phyloP scores from a whole-genome alignment of 2,329 filamentous ascomycete genomes.

The Blastomyces silverae region DNA sequence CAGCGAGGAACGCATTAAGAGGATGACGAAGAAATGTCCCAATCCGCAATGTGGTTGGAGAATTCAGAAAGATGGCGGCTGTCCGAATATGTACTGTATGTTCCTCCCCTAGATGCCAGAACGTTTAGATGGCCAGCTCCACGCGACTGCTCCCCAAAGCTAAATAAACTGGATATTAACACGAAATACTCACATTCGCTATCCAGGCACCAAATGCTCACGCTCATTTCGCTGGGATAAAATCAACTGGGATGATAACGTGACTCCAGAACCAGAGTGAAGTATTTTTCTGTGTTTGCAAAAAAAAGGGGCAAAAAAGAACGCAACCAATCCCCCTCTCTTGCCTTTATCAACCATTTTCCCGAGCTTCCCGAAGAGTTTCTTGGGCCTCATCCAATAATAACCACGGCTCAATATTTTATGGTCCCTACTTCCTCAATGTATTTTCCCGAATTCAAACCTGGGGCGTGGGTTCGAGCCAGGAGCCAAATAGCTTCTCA shows the following conservation, averaged over 20 bases:
- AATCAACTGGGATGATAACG: constrained; percentile 8
- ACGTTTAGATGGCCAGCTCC: neutral
- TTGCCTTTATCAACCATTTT: too few species aligned
- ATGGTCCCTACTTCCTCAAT: too few species aligned
- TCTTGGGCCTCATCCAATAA: too few species aligned
- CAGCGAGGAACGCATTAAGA: constrained; percentile 17
- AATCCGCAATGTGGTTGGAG: constrained; percentile 17
- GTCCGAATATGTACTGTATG: constrained; percentile 20
- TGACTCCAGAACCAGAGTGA: constrained; percentile 10
- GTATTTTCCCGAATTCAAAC: too few species aligned
- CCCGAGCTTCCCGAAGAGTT: too few species aligned
- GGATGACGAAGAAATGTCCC: constrained; percentile 21
- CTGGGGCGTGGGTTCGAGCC: too few species aligned
- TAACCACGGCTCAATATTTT: too few species aligned
- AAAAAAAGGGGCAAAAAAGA: neutral
- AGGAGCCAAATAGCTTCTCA: too few species aligned
- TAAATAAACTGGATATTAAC: neutral
- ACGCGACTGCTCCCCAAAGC: too few species aligned
- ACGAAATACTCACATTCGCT: neutral
- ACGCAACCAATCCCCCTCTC: neutral
- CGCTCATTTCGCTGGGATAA: constrained; percentile 3
- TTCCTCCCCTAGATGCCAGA: neutral
- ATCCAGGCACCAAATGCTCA: constrained; percentile 8
- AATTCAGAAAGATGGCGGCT: constrained; percentile 22
- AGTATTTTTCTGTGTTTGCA: neutral